A percentile compares a stretch with the other conserved stretches of the same genome.
These are phyloP conservation scores for Coniella vitis DNA, from an alignment of 2,329 filamentous ascomycete species.

Conservation along the genomic window DNA sequence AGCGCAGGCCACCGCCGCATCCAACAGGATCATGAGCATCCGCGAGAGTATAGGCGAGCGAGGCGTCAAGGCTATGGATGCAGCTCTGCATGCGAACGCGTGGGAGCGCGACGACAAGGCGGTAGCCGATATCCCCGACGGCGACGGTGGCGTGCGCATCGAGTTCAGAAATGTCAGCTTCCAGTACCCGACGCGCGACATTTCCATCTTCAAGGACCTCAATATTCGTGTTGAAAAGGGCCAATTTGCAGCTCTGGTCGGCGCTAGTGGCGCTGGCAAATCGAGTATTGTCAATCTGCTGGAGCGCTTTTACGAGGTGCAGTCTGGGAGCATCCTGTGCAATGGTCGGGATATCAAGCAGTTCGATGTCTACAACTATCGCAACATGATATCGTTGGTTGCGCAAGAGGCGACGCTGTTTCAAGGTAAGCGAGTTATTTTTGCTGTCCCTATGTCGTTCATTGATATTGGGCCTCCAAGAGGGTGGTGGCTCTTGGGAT, in stretches of 20 bases:
- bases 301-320: conserved; percentile 65
- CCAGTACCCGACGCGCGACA: conserved; percentile 51
- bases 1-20: conserved; percentile 51
- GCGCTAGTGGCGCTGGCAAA: conserved; percentile 65
- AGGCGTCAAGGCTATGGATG: background rate
- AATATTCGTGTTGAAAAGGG: conserved; percentile 60
- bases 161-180: conserved; percentile 52
- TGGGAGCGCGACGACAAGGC: conserved; percentile 20
- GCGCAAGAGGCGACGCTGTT: conserved; percentile 70
- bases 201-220: conserved; percentile 52
- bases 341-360: conserved; percentile 53
- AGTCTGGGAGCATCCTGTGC: conserved; percentile 56
- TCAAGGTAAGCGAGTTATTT: conserved; percentile 37
- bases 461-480: too few relatives aligned
- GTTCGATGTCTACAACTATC: conserved; percentile 56
- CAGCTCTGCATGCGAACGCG: background rate
- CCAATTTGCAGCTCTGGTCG: conserved; percentile 65
- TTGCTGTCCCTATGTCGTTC: too few relatives aligned
- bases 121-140: conserved; percentile 34
- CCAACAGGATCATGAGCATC: conserved; percentile 52
- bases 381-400: conserved; percentile 60
- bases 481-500: too few relatives aligned
- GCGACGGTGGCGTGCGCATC: conserved; percentile 46
- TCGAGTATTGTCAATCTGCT: conserved; percentile 61
- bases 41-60: conserved; percentile 28